Base-by-base conservation (phyloP, 495 filamentous ascomycete genomes). In the Entonaema liquescens region DNA sequence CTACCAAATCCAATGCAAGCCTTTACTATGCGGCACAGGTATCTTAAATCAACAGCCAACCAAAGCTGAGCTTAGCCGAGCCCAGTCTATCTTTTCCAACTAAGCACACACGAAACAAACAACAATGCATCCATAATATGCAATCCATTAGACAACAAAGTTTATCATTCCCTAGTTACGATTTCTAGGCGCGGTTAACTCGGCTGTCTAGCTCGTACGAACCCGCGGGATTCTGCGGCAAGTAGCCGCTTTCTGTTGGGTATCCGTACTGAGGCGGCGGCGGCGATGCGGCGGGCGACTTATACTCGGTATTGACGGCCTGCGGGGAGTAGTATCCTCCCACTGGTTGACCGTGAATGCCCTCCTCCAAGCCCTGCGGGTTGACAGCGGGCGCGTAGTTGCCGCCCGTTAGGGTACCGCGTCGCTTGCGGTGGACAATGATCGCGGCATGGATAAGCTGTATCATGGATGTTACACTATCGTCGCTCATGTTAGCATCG, bases 401-500 rank as follows among this genome's bases (percentile, higher is more conserved):
- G 28, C 65, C 65, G 26, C 65, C 60, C 8, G 29, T 61, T 8
- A 69, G 33, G 23, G 62, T 66, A 9, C 68, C 68, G 3, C 38
- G 31, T 58, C 73, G 69, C 62, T 72, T 72, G 54, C 63, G 61
- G 62, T 75, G 69, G 44, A 75, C 59, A 49, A 75, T 63, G 19
- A 69, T 62, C 2, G 70, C 66, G 1, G 66, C 73, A 49, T 73
- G 63, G 62, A 67, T 59, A 23, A 75, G 66, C 42, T 75, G 73
- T 15, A 62, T 12, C 3, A 75, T 1, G 33, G 62, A 70, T 1
- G 70, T 68, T n/a, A 33, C 55, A 19, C 73, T 75, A 33, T 62
- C 26, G 42, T 5, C 12, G 25, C 19, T 47, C 15, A 9, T 8
- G 52, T 70, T 29, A 65, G 61, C 42, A 57, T 44, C 21, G 26